Conservation (phyloP, 495 filamentous ascomycete genomes). For the Penicillium pulvis region DNA sequence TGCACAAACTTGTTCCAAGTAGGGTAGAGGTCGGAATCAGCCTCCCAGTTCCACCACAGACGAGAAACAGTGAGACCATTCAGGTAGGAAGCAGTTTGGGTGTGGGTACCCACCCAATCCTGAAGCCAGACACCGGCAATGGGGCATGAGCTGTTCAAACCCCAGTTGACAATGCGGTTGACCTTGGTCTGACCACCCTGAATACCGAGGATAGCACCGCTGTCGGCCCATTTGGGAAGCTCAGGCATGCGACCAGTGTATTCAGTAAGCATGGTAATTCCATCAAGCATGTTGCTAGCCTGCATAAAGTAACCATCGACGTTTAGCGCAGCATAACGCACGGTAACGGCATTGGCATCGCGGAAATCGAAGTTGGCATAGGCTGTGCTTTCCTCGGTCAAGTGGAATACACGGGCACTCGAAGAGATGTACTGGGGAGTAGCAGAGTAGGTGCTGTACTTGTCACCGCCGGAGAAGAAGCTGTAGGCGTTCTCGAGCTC, state of each 20-base stretch:
- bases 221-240: conserved; percentile 25
- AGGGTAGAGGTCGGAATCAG: conserved; percentile 26
- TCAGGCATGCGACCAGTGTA: conserved; percentile 29
- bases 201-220: conserved; percentile 22
- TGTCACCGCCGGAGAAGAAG: conserved; percentile 29
- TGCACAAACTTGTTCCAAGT: conserved; percentile 30
- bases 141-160: conserved; percentile 18
- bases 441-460: conserved; percentile 27
- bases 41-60: conserved; percentile 38
- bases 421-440: conserved; percentile 29
- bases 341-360: conserved; percentile 19
- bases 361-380: conserved; percentile 28
- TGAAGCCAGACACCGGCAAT: conserved; percentile 30
- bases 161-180: conserved; percentile 23
- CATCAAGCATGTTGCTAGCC: conserved; percentile 23
- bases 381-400: conserved; percentile 26
- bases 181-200: conserved; percentile 30
- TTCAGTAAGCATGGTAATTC: conserved; percentile 25
- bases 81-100: conserved; percentile 26
- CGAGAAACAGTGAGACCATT: conserved; percentile 26
- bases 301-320: conserved; percentile 29
- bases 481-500: conserved; percentile 21
- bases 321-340: conserved; percentile 21
- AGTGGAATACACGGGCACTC: conserved; percentile 22
- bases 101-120: conserved; percentile 29